Evolutionary conservation across 2,329 filamentous ascomycete species (phyloP).

Genomic region (Clarireedia homoeocarpa): DNA sequence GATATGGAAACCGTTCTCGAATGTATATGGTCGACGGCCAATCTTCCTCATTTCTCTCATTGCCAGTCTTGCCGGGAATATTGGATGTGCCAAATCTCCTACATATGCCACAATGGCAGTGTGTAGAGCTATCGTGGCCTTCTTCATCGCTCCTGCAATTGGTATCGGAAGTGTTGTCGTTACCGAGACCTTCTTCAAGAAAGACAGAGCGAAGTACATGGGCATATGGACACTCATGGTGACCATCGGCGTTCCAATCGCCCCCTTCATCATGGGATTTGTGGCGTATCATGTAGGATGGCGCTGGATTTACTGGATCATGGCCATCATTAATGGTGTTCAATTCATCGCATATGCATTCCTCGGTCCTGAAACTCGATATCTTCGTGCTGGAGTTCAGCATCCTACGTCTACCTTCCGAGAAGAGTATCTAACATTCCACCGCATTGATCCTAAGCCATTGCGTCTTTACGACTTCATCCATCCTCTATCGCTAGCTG

Average conservation of each 20-base stretch:
- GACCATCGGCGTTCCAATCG: conserved; percentile 15
- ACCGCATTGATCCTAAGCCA: conserved; percentile 45
- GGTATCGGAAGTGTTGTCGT: conserved; percentile 47
- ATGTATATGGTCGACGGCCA: conserved; percentile 42
- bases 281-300: conserved; percentile 29
- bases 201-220: conserved; percentile 43
- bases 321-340: conserved; percentile 47
- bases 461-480: conserved; percentile 43
- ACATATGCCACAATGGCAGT: conserved; percentile 39
- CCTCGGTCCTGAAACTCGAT: conserved; percentile 48
- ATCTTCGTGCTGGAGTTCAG: conserved; percentile 31
- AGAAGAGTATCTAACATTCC: conserved; percentile 33
- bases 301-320: conserved; percentile 25
- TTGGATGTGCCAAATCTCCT: conserved; percentile 41
- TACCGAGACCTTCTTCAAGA: conserved; percentile 48
- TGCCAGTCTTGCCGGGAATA: conserved; percentile 38
- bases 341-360: conserved; percentile 50
- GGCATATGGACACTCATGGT: conserved; percentile 41
- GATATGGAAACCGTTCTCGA: conserved; percentile 44
- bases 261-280: conserved; percentile 27
- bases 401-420: conserved; percentile 18
- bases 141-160: conserved; percentile 45
- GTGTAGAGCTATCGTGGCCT: conserved; percentile 40
- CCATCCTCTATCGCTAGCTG: conserved; percentile 37
- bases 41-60: conserved; percentile 41